Percentiles rank a stretch among this genome's conserved stretches.
These are phyloP conservation scores for Penicillium malachiteum DNA, from an alignment of 495 filamentous ascomycete genomes.

Conservation along the genomic window DNA sequence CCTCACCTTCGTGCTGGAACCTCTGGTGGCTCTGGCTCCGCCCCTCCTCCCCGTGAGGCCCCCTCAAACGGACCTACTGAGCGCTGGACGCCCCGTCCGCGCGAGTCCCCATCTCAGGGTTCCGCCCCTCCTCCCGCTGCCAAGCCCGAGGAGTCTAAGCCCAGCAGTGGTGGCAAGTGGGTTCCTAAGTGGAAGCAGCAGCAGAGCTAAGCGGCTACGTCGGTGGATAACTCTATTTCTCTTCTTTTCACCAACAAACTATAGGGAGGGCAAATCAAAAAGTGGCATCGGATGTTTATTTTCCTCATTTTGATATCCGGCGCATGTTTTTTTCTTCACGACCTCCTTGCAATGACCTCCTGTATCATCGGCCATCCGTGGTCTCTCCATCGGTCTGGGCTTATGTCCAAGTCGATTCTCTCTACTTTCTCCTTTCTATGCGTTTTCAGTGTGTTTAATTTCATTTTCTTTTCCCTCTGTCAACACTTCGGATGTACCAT, in stretches of 20 bases:
- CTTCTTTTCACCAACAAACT: constrained; percentile 18
- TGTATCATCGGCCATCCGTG: constrained; percentile 28
- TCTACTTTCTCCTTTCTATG: constrained; percentile 3
- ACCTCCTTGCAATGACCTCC: constrained; percentile 26
- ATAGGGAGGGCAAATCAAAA: constrained; percentile 26
- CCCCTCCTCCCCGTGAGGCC: constrained; percentile 28
- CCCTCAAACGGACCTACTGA: constrained; percentile 28
- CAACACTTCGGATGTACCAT: constrained; percentile 12
- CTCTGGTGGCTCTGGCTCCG: constrained; percentile 26
- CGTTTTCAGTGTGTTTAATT: constrained; percentile 20
- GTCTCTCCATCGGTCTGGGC: background rate
- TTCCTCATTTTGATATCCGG: constrained; percentile 24
- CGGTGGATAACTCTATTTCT: constrained; percentile 14
- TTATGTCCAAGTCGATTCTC: too few relatives aligned
- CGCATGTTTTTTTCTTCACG: constrained; percentile 31
- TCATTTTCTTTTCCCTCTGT: constrained; percentile 8
- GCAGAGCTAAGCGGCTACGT: constrained; percentile 32
- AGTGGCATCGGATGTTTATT: constrained; percentile 28
- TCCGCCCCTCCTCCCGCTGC: constrained; percentile 20
- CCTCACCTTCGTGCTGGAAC: constrained; percentile 46
- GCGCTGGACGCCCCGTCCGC: constrained; percentile 26
- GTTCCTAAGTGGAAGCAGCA: constrained; percentile 47
- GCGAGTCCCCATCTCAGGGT: constrained; percentile 12
- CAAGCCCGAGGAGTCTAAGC: constrained; percentile 37
- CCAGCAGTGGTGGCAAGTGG: constrained; percentile 35